phyloP scores from a whole-genome alignment of 805 yeast genomes.

The Maudiozyma pseudohumilis region DNA sequence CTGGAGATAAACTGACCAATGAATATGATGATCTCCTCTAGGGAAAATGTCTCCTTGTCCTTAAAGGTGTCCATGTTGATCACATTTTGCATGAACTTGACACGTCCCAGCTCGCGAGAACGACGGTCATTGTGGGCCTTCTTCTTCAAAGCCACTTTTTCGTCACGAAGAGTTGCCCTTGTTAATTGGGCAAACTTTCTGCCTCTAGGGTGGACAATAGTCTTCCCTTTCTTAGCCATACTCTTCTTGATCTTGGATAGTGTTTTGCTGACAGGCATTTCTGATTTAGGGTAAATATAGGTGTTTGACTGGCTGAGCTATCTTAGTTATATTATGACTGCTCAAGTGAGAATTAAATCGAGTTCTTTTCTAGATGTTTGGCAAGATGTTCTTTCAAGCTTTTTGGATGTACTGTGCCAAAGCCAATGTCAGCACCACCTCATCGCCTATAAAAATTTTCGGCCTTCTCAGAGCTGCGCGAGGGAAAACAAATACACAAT shows the following conservation, averaged over 20 bases:
- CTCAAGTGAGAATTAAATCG: too few species aligned
- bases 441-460: too few species aligned
- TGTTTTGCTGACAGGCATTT: conserved; percentile 30
- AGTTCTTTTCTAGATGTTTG: too few species aligned
- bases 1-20: conserved; percentile 55
- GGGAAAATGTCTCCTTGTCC: conserved; percentile 35
- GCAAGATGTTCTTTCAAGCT: too few species aligned
- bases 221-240: conserved; percentile 16
- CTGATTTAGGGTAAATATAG: too few species aligned
- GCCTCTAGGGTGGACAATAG: conserved; percentile 67
- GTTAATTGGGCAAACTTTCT: conserved; percentile 77
- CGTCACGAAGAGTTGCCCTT: conserved; percentile 80
- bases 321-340: too few species aligned
- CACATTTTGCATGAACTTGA: conserved; percentile 52
- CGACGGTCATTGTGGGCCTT: conserved; percentile 47
- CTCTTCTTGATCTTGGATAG: conserved; percentile 26
- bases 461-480: too few species aligned
- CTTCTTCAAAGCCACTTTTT: conserved; percentile 53
- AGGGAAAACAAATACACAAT: too few species aligned
- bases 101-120: conserved; percentile 49
- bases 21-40: conserved; percentile 52
- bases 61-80: conserved; percentile 33
- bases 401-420: too few species aligned
- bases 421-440: too few species aligned
- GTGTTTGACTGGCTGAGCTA: too few species aligned